Base-by-base conservation (phyloP, 768 basidiomycete species). In the Trametes coccinea region DNA sequence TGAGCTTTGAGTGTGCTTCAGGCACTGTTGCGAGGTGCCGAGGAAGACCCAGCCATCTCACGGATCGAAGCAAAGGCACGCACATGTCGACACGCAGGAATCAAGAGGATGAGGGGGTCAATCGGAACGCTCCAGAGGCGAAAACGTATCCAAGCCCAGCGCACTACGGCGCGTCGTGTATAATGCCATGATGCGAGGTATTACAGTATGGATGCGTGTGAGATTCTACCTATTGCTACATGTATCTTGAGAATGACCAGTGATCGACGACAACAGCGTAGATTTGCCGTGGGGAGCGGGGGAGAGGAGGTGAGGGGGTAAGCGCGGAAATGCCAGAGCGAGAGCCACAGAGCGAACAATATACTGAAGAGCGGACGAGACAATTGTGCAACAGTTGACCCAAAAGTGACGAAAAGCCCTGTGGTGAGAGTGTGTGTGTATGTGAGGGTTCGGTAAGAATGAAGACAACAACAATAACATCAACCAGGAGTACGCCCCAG, bases 101-200 rank as follows among this genome's bases (percentile, higher is more conserved):
- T 37, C 34, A 11, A 37, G 34, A 37, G 34, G 34, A 37, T 37
- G 34, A 37, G 34, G 34, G 22, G 34, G 34, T 37, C 34, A 37
- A 6, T 37, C 34, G 16, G 17, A 27, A 39, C 47, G 27, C 29
- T n/a, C 50, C 16, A 31, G 52, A 14, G 29, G 33, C 39, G 31
- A 39, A n/a, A 50, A 40, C 34, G 39, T 56, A 56, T 64, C 60
- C 56, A 64, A 60, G 49, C 61, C 63, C 58, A 63, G 56, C 63
- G 66, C 66, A 67, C 61, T 44, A 56, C 58, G 63, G 66, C 66
- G 66, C 66, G 66, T 64, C 66, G 66, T 67, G 66, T 67, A 67
- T 67, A 58, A 62, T 60, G 61, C 66, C 66, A 67, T 65, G 56
- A 67, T 64, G 61, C 66, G 66, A 67, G 66, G 66, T 67, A 58